A percentile compares a stretch with the other conserved stretches of the same genome.
These are phyloP conservation scores for Emmonsiellopsis sp. DNA, from an alignment of 2,329 filamentous ascomycete genomes.

Conservation along the genomic window DNA sequence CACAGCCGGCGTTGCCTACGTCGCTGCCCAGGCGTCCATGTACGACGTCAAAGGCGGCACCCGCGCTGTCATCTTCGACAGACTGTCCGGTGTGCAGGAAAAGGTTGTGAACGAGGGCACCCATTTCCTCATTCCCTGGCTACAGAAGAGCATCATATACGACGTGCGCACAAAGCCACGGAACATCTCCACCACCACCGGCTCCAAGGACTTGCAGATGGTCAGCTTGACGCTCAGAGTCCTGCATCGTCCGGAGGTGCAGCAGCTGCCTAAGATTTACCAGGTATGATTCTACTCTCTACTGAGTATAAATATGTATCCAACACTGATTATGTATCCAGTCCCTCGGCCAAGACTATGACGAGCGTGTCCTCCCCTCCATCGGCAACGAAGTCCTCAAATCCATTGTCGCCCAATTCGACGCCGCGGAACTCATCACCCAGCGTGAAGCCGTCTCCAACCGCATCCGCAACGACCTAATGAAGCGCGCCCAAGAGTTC, in stretches of 20 bases:
- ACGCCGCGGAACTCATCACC: constrained; percentile 96
- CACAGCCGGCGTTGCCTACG: constrained; percentile 55
- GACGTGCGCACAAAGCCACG: constrained; percentile 96
- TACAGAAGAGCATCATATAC: constrained; percentile 89
- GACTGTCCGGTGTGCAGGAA: constrained; percentile 85
- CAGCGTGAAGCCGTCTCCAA: constrained; percentile 95
- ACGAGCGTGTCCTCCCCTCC: constrained; percentile 93
- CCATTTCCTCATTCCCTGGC: constrained; percentile 91
- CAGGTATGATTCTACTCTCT: constrained; percentile 54
- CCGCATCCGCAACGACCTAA: constrained; percentile 84
- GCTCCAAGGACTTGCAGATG: constrained; percentile 99
- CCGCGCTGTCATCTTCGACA: constrained; percentile 96
- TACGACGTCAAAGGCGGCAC: constrained; percentile 97
- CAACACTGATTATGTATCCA: constrained; percentile 29
- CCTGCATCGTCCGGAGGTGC: constrained; percentile 86
- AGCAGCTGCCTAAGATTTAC: constrained; percentile 92
- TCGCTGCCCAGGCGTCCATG: constrained; percentile 64
- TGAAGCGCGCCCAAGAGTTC: constrained; percentile 90
- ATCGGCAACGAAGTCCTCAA: constrained; percentile 99
- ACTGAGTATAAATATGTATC: not conserved
- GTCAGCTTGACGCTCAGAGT: constrained; percentile 96
- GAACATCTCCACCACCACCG: constrained; percentile 95
- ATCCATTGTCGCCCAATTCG: constrained; percentile 96
- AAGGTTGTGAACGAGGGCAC: constrained; percentile 90
- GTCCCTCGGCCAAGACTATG: constrained; percentile 97